Conservation (phyloP, 2,329 filamentous ascomycete species). For the Trichoderma sp. region DNA sequence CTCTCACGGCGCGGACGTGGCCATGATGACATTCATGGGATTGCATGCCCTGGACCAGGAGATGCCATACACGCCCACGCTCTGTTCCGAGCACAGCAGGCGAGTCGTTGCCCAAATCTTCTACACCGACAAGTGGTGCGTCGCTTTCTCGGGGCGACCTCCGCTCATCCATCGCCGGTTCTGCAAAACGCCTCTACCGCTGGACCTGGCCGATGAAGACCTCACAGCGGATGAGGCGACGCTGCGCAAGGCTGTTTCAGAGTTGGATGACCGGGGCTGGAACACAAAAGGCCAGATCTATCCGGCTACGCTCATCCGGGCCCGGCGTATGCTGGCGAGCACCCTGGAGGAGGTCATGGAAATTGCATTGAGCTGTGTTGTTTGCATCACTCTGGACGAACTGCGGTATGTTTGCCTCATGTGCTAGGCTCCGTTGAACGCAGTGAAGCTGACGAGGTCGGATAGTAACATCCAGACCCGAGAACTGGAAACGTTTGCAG, state of each 20-base stretch:
- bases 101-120: constrained; percentile 44
- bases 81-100: constrained; percentile 41
- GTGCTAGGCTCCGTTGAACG: no score
- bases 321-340: constrained; percentile 51
- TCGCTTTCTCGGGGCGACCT: constrained; percentile 57
- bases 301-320: constrained; percentile 49
- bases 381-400: constrained; percentile 21
- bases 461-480: constrained; percentile 11
- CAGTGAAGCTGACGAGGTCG: neutral
- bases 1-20: constrained; percentile 42
- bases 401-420: neutral
- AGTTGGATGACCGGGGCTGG: constrained; percentile 55
- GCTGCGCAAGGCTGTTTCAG: constrained; percentile 29
- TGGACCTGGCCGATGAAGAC: constrained; percentile 56
- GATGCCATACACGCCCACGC: constrained; percentile 38
- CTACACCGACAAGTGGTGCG: constrained; percentile 52
- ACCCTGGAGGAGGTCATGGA: constrained; percentile 63
- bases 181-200: constrained; percentile 54
- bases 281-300: constrained; percentile 49
- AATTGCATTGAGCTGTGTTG: constrained; percentile 49
- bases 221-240: constrained; percentile 47
- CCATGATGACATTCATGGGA: constrained; percentile 43
- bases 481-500: constrained; percentile 8
- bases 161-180: constrained; percentile 56
- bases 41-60: constrained; percentile 37